Percentiles rank a stretch among this genome's conserved stretches.
Conservation (phyloP, 164 flowering plant genomes). For the Stephania yunnanensis region DNA sequence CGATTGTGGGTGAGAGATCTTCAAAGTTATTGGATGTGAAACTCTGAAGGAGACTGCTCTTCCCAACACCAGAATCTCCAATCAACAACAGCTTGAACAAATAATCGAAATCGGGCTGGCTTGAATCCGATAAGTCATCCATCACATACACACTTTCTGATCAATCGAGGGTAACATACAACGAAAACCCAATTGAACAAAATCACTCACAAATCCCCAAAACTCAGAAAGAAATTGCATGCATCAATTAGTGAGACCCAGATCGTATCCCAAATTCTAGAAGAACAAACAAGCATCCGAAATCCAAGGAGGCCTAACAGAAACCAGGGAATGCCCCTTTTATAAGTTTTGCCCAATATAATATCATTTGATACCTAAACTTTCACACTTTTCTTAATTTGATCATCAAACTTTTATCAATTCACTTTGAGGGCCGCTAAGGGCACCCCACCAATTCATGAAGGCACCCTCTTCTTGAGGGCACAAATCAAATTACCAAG, state of each 20-base stretch:
- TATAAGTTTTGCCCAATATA: no score
- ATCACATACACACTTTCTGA: slow-evolving; percentile 7
- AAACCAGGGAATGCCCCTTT: no score
- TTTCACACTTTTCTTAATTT: no score
- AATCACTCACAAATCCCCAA: background rate
- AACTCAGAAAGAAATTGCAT: background rate
- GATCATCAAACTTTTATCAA: no score
- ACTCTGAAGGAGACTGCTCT: slow-evolving; percentile 63
- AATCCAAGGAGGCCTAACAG: no score
- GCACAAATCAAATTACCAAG: no score
- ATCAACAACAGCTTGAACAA: slow-evolving; percentile 68
- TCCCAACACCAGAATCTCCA: slow-evolving; percentile 81
- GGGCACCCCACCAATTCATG: no score
- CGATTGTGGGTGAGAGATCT: slow-evolving; percentile 73
- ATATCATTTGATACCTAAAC: no score
- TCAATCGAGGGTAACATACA: background rate
- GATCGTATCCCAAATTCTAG: background rate
- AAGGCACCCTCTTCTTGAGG: no score
- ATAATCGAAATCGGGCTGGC: slow-evolving; percentile 53
- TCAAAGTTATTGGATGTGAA: slow-evolving; percentile 62
- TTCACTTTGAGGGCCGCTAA: no score
- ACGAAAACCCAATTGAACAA: background rate
- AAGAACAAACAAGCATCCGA: no score
- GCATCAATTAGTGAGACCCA: background rate
- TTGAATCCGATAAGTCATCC: slow-evolving; percentile 20